Conservation (phyloP, 2,329 filamentous ascomycete species). For the Pyricularia grisea region DNA sequence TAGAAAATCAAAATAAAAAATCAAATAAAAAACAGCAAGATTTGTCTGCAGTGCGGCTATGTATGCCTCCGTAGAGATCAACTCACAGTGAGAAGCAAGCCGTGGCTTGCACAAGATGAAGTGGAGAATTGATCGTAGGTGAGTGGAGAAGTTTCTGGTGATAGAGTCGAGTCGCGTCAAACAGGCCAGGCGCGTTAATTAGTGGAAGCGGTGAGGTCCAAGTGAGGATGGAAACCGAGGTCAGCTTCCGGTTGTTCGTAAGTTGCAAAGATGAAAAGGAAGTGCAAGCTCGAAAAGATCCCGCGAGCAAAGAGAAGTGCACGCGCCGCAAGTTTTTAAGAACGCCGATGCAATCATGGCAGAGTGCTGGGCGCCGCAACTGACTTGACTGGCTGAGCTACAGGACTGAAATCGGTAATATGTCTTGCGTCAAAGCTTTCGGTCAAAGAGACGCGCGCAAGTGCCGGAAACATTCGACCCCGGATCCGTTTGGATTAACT, state of each 20-base stretch:
- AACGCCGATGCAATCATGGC: neutral
- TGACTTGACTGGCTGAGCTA: neutral
- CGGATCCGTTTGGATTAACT: neutral
- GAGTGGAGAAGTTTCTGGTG: neutral
- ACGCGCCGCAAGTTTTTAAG: slow-evolving; percentile 1
- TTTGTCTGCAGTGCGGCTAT: neutral
- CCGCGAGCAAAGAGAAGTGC: neutral
- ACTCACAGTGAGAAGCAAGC: neutral
- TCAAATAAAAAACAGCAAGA: too few relatives aligned
- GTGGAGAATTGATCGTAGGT: neutral
- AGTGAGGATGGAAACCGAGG: neutral
- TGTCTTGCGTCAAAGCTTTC: neutral
- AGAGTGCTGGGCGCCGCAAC: neutral
- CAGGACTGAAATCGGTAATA: neutral
- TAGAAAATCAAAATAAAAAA: too few relatives aligned
- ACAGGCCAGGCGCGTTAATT: neutral
- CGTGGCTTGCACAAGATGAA: neutral
- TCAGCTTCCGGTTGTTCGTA: neutral
- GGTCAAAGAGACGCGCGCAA: neutral
- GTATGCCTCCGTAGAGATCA: neutral
- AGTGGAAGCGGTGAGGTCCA: neutral
- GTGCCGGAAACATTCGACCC: neutral
- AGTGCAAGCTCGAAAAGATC: neutral
- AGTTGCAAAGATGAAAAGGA: neutral
- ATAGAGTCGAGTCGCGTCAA: neutral